phyloP scores from a whole-genome alignment of 305 asterid genomes.

The Solanum hybrid region DNA sequence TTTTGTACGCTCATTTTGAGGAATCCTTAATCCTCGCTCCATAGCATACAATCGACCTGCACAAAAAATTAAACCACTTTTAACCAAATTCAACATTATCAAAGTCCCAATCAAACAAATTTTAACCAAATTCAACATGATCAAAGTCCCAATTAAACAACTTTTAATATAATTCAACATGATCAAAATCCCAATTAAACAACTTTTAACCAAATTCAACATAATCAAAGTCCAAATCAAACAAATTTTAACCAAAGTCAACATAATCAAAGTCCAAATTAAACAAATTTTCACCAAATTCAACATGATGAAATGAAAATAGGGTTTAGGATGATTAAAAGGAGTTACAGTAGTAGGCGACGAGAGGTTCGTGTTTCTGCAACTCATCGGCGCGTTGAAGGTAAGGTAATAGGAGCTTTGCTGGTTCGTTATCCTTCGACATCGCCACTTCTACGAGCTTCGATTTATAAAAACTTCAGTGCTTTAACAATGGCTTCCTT shows the following conservation, averaged over 20 bases:
- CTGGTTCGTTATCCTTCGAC: conserved; percentile 72
- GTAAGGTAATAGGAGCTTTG: conserved; percentile 67
- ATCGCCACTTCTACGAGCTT: conserved; percentile 11
- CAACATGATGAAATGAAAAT: background rate
- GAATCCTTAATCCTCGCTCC: conserved; percentile 86
- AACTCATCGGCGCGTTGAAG: conserved; percentile 96
- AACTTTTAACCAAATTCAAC: background rate
- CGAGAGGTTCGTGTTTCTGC: conserved; percentile 91
- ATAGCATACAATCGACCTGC: conserved; percentile 89
- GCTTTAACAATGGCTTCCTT: background rate
- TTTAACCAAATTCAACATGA: background rate
- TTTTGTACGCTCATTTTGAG: conserved; percentile 71
- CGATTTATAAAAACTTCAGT: background rate
- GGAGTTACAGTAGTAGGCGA: conserved; percentile 73
- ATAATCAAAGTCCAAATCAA: background rate
- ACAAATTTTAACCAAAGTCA: background rate
- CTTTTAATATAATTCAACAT: background rate
- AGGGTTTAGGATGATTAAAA: conserved; percentile 5
- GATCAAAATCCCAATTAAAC: background rate
- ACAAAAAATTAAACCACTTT: background rate
- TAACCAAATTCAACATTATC: background rate
- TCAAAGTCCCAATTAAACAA: background rate
- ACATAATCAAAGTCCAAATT: background rate
- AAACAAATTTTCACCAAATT: background rate
- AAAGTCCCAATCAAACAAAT: background rate